These are phyloP conservation scores for Haplosporangium gracile DNA, from an alignment of 192 early-diverging fungal species.

Conservation along the genomic window DNA sequence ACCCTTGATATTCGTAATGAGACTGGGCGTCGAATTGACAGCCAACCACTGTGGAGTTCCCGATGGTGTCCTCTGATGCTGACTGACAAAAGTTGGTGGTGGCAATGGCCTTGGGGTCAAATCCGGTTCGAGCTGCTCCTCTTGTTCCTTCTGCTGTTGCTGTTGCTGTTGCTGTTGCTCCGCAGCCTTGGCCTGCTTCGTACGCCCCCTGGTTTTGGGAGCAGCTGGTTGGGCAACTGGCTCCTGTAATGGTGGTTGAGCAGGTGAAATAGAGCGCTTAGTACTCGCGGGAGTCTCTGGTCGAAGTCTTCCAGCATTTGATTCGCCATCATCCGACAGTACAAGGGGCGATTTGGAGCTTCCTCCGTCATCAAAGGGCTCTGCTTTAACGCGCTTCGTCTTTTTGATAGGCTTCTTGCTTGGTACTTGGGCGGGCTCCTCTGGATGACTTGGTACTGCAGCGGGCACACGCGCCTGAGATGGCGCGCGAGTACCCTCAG, in stretches of 20 bases:
- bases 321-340: not conserved
- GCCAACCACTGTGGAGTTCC: constrained; percentile 51
- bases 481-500: not conserved
- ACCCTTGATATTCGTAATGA: constrained; percentile 32
- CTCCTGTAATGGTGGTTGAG: not conserved
- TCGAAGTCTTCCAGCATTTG: not conserved
- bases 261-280: not conserved
- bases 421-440: not conserved
- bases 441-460: not conserved
- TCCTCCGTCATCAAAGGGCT: constrained; percentile 13
- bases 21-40: constrained; percentile 33
- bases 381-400: constrained; percentile 38
- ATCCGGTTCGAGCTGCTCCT: not conserved
- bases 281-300: not conserved
- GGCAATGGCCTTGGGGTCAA: constrained; percentile 15
- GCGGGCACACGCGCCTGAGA: not conserved
- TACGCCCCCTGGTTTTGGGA: not conserved
- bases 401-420: constrained; percentile 27
- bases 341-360: not conserved
- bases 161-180: constrained; percentile 24
- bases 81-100: constrained; percentile 39
- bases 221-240: not conserved
- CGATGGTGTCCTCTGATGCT: constrained; percentile 51
- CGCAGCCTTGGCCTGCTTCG: constrained; percentile 6
- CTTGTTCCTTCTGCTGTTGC: not conserved